Evolutionary conservation across 345 rosid genomes (phyloP).

Genomic region (Moricandia arvensis): DNA sequence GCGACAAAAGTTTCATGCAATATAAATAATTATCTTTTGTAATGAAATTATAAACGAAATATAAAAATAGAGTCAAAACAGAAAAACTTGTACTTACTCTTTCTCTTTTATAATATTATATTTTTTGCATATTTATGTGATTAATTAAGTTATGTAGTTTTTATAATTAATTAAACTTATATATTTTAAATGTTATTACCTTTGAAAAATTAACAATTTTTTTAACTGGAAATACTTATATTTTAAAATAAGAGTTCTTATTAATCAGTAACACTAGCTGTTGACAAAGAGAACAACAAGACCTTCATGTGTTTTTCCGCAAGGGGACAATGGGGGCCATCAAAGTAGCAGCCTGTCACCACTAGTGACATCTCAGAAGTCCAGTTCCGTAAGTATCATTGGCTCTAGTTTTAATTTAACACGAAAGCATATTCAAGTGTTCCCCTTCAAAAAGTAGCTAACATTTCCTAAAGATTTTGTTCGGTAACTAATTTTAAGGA

Average conservation of each 20-base stretch:
- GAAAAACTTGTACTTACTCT: background rate
- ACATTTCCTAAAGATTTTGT: background rate
- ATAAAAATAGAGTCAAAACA: background rate
- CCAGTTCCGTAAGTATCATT: background rate
- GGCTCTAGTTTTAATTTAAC: background rate
- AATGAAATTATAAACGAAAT: background rate
- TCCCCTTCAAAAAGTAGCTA: background rate
- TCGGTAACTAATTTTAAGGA: background rate
- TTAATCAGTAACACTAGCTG: background rate
- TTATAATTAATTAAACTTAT: background rate
- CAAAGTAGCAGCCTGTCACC: background rate
- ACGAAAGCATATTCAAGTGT: background rate
- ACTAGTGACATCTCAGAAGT: background rate
- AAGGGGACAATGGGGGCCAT: background rate
- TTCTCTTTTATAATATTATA: too few species aligned
- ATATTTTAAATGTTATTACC: background rate
- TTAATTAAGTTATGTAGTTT: background rate
- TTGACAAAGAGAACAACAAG: background rate
- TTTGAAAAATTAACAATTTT: background rate
- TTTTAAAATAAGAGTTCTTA: background rate
- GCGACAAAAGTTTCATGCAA: background rate
- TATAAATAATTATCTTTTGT: background rate
- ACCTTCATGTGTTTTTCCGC: background rate
- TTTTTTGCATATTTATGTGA: background rate
- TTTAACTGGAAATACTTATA: background rate